A percentile compares a stretch with the other conserved stretches of the same genome.
Evolutionary conservation across 192 early-diverging fungal species (phyloP).

Genomic region (Linnemannia schmuckeri): DNA sequence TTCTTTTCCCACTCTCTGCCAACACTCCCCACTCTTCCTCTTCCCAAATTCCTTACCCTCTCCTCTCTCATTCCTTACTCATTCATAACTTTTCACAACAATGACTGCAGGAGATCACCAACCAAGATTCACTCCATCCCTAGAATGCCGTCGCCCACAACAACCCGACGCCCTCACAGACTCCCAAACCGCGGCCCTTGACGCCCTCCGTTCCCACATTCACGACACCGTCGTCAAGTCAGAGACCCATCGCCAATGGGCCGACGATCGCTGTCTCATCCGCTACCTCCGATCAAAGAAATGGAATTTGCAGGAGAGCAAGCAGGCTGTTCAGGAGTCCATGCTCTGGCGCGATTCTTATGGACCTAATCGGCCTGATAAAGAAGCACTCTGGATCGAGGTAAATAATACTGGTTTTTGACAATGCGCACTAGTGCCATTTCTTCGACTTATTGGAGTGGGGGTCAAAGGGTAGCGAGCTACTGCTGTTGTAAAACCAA

Average conservation of each 20-base stretch:
- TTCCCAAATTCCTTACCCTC: background rate
- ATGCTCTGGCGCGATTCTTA: slow-evolving; percentile 85
- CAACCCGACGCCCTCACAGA: slow-evolving; percentile 19
- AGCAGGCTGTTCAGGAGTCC: slow-evolving; percentile 77
- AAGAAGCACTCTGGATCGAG: slow-evolving; percentile 83
- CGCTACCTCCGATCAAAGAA: slow-evolving; percentile 81
- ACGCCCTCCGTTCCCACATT: slow-evolving; percentile 37
- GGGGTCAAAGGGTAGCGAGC: too few species aligned
- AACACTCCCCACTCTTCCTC: background rate
- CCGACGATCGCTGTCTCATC: slow-evolving; percentile 67
- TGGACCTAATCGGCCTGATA: slow-evolving; percentile 75
- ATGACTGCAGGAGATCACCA: background rate
- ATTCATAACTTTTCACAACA: background rate
- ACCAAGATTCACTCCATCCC: slow-evolving; percentile 34
- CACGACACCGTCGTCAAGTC: slow-evolving; percentile 9
- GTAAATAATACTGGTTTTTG: slow-evolving; percentile 33
- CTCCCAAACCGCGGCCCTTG: slow-evolving; percentile 23
- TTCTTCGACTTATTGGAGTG: too few species aligned
- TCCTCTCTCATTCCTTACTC: background rate
- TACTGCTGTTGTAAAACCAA: too few species aligned
- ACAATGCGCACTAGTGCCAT: too few species aligned
- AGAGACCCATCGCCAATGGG: slow-evolving; percentile 28
- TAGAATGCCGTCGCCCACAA: slow-evolving; percentile 10
- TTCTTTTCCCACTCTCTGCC: background rate
- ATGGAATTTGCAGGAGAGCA: slow-evolving; percentile 76